Evolutionary conservation across 257 asterid species (phyloP).

Genomic region (Cruciata laevipes): DNA sequence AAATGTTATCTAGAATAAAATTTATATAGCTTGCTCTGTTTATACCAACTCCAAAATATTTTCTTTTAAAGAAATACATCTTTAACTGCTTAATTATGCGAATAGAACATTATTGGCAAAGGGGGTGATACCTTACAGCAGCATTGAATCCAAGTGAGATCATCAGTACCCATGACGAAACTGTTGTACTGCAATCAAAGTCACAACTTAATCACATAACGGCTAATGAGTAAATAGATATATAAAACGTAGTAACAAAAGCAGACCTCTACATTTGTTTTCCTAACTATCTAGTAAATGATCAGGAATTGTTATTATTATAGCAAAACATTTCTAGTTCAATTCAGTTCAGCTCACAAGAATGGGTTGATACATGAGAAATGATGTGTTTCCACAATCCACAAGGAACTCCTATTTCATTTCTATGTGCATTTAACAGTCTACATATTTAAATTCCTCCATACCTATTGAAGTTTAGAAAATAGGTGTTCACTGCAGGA

Average conservation of each 20-base stretch:
- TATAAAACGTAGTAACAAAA: too few relatives aligned
- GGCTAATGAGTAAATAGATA: neutral
- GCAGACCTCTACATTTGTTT: neutral
- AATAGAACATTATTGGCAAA: neutral
- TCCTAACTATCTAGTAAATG: neutral
- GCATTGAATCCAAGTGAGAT: constrained; percentile 7
- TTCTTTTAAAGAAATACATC: neutral
- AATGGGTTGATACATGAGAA: neutral
- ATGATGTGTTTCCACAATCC: neutral
- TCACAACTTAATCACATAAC: neutral
- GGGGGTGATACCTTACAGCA: neutral
- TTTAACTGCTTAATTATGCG: neutral
- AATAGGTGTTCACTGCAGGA: too few relatives aligned
- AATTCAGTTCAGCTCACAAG: neutral
- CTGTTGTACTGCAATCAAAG: neutral
- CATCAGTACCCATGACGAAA: constrained; percentile 10
- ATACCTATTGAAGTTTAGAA: too few relatives aligned
- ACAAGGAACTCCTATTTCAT: too few relatives aligned
- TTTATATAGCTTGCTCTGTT: neutral
- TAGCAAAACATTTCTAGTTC: neutral
- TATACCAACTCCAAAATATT: neutral
- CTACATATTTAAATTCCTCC: too few relatives aligned
- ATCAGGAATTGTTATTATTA: too few relatives aligned
- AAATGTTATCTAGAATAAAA: too few relatives aligned
- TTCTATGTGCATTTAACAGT: too few relatives aligned